A percentile compares a stretch with the other conserved stretches of the same genome.
Conservation (phyloP, 805 yeast genomes). For the Candida palmyrensis region DNA sequence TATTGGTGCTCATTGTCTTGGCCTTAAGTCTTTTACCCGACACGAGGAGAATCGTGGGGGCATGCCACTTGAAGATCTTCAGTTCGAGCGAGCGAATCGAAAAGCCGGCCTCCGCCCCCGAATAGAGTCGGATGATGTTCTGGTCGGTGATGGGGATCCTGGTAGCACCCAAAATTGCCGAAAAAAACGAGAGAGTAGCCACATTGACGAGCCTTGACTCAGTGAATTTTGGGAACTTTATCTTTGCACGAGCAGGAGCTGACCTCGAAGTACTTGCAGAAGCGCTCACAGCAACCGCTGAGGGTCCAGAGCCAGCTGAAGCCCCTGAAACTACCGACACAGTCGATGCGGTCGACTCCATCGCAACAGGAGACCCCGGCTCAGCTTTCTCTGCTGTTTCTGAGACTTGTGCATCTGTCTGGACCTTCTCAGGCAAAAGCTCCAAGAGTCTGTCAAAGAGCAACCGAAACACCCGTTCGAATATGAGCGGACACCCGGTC, state of each 20-base stretch:
- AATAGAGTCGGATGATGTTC: conserved; percentile 56
- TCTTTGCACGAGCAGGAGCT: neutral
- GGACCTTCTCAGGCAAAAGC: neutral
- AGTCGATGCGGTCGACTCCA: too few relatives aligned
- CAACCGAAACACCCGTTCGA: conserved; percentile 27
- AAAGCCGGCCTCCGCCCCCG: conserved; percentile 76
- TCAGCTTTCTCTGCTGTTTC: too few relatives aligned
- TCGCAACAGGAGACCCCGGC: too few relatives aligned
- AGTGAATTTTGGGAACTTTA: conserved; percentile 9
- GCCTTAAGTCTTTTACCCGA: conserved; percentile 53
- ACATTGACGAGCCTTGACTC: conserved; percentile 37
- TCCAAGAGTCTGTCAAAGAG: conserved; percentile 22
- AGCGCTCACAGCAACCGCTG: neutral
- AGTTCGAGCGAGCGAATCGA: conserved; percentile 84
- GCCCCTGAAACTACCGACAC: neutral
- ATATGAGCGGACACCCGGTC: conserved; percentile 14
- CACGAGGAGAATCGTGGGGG: conserved; percentile 71
- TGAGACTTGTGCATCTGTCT: too few relatives aligned
- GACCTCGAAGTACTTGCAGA: neutral
- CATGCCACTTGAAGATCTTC: conserved; percentile 83
- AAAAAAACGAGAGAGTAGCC: conserved; percentile 34
- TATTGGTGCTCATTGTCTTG: conserved; percentile 31
- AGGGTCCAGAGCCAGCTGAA: neutral
- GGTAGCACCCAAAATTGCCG: conserved; percentile 21
- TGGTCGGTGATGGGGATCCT: conserved; percentile 35